Percentiles rank a stretch among this genome's conserved stretches.
Evolutionary conservation across 176 grass and related monocot genomes (phyloP).

Genomic region (Oryza punctata): DNA sequence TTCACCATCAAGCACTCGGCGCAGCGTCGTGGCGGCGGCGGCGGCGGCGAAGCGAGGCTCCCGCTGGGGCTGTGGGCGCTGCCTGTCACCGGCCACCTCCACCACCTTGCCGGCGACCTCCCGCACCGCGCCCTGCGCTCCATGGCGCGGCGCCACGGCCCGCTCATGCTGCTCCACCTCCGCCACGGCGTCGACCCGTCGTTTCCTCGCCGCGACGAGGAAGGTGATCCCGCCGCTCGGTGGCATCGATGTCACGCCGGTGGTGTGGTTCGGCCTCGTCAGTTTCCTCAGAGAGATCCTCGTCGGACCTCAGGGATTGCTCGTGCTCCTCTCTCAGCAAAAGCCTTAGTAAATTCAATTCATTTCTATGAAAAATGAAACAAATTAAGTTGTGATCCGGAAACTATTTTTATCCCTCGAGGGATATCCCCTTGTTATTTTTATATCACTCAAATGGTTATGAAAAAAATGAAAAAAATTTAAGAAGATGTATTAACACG

Average conservation of each 20-base stretch:
- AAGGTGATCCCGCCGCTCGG: conserved; percentile 85
- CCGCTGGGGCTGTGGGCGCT: conserved; percentile 21
- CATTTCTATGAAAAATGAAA: too few relatives aligned
- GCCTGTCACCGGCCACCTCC: conserved; percentile 29
- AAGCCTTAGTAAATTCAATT: background rate
- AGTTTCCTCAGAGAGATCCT: conserved; percentile 95
- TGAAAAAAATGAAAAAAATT: too few relatives aligned
- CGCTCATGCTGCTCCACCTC: conserved; percentile 15
- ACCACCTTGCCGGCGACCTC: conserved; percentile 15
- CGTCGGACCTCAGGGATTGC: conserved; percentile 76
- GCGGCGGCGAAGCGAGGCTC: background rate
- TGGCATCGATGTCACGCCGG: conserved; percentile 88
- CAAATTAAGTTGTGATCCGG: too few relatives aligned
- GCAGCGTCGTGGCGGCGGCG: background rate
- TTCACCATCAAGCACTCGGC: background rate
- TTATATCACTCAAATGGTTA: too few relatives aligned
- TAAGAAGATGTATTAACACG: too few relatives aligned
- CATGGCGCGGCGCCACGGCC: conserved; percentile 9
- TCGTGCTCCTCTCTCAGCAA: conserved; percentile 75
- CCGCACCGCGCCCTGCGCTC: conserved; percentile 23
- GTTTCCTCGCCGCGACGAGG: conserved; percentile 61
- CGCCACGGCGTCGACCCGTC: too few relatives aligned
- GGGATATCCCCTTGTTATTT: too few relatives aligned
- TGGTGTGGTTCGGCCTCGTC: conserved; percentile 95
- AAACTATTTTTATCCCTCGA: too few relatives aligned